These are phyloP conservation scores for Phanerochaete carnosa DNA, from an alignment of 768 basidiomycete species.

Conservation along the genomic window DNA sequence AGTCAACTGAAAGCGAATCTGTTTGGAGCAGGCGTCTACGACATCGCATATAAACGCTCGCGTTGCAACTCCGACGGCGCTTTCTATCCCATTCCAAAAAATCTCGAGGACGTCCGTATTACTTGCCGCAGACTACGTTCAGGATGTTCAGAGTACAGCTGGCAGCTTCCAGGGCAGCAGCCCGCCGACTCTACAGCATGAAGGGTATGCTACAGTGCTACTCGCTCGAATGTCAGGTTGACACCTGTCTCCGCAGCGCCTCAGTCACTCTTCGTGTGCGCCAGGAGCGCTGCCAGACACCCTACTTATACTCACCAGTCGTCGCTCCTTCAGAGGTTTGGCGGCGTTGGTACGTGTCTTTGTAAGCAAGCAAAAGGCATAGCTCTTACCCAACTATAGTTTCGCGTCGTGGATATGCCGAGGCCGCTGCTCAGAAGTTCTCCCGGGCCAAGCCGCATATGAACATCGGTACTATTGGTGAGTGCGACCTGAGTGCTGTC, in stretches of 20 bases:
- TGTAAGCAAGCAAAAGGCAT: neutral
- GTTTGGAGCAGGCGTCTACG: neutral
- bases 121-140: constrained; percentile 11
- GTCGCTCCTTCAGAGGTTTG: constrained; percentile 17
- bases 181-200: constrained; percentile 43
- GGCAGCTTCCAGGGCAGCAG: constrained; percentile 47
- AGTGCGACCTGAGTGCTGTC: constrained; percentile 6
- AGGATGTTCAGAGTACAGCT: constrained; percentile 47
- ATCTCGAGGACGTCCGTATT: constrained; percentile 9
- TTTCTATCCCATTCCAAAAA: constrained; percentile 2
- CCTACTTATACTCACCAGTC: constrained; percentile 15
- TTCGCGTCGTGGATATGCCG: constrained; percentile 71
- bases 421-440: constrained; percentile 48
- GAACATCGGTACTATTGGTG: constrained; percentile 94
- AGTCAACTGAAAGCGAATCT: constrained; percentile 1
- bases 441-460: constrained; percentile 83
- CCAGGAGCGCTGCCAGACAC: constrained; percentile 24
- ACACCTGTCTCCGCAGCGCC: constrained; percentile 11
- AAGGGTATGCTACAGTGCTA: constrained; percentile 34
- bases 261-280: constrained; percentile 23
- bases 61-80: constrained; percentile 9
- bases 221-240: neutral
- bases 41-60: constrained; percentile 4
- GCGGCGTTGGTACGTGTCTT: constrained; percentile 5
- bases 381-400: constrained; percentile 42